These are phyloP conservation scores for Cryptosporidium parvum DNA, from an alignment of 169 alveolate genomes.

Conservation along the genomic window DNA sequence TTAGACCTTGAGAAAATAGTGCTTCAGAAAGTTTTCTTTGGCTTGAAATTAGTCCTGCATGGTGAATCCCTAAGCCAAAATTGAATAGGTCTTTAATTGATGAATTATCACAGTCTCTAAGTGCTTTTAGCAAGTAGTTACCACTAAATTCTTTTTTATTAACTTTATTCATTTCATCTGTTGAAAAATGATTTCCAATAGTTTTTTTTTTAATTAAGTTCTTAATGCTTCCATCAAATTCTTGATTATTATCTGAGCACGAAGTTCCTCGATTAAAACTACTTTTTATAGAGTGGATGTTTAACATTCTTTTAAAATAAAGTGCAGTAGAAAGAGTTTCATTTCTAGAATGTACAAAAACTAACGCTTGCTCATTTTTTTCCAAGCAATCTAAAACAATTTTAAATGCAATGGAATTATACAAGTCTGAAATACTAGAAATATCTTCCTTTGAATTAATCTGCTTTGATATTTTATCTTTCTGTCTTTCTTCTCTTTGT, in stretches of 20 bases:
- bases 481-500: not conserved
- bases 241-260: constrained; percentile 90
- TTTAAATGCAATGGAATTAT: constrained; percentile 23
- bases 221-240: constrained; percentile 81
- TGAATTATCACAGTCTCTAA: constrained; percentile 43
- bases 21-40: constrained; percentile 98
- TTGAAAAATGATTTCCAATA: not conserved
- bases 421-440: constrained; percentile 91
- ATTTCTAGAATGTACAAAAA: constrained; percentile 99
- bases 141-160: not conserved
- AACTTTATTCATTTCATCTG: not conserved
- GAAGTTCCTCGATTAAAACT: constrained; percentile 88
- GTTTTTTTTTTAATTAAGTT: constrained; percentile 70
- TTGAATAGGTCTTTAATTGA: constrained; percentile 95
- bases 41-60: constrained; percentile 98
- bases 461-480: constrained; percentile 72
- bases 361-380: constrained; percentile 91
- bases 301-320: constrained; percentile 84
- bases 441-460: constrained; percentile 94
- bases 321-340: constrained; percentile 98
- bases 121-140: not conserved
- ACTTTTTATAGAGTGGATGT: constrained; percentile 1
- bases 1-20: constrained; percentile 94
- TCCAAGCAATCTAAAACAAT: constrained; percentile 84
- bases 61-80: constrained; percentile 99